Conservation (phyloP, 805 yeast species). For the Diddensiella caesifluorescens region DNA sequence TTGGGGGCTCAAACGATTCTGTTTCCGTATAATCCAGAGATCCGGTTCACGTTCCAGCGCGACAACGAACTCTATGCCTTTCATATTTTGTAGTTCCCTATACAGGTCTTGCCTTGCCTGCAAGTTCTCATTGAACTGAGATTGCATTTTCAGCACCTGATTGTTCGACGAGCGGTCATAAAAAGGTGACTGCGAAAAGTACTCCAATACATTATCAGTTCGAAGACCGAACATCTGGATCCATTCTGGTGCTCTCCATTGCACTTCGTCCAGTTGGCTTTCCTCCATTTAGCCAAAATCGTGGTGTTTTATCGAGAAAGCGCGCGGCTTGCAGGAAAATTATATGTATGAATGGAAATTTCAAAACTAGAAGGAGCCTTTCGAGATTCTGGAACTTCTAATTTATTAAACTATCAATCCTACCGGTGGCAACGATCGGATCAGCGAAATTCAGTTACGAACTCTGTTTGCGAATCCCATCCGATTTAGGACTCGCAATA, state of each 20-base stretch:
- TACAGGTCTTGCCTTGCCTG: conserved; percentile 39
- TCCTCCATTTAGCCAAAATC: conserved; percentile 11
- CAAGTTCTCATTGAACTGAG: conserved; percentile 63
- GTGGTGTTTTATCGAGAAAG: background rate
- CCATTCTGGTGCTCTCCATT: conserved; percentile 98
- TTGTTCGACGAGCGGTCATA: conserved; percentile 91
- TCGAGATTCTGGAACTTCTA: too few species aligned
- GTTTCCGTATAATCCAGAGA: conserved; percentile 86
- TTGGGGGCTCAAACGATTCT: conserved; percentile 52
- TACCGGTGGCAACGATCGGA: too few species aligned
- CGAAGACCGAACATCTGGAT: conserved; percentile 76
- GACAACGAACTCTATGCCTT: conserved; percentile 79
- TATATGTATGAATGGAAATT: too few species aligned
- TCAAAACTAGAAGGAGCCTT: too few species aligned
- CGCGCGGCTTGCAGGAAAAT: background rate
- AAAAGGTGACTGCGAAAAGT: conserved; percentile 90
- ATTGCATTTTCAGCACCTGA: conserved; percentile 92
- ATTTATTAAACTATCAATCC: too few species aligned
- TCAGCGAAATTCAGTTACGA: too few species aligned
- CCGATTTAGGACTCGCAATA: too few species aligned
- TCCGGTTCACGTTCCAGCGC: conserved; percentile 79
- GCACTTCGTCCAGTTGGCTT: conserved; percentile 68
- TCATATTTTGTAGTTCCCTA: conserved; percentile 65
- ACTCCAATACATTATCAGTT: conserved; percentile 87
- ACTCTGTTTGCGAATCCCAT: too few species aligned